These are phyloP conservation scores for Fusarium sp. DNA, from an alignment of 2,329 filamentous ascomycete species.

Conservation along the genomic window DNA sequence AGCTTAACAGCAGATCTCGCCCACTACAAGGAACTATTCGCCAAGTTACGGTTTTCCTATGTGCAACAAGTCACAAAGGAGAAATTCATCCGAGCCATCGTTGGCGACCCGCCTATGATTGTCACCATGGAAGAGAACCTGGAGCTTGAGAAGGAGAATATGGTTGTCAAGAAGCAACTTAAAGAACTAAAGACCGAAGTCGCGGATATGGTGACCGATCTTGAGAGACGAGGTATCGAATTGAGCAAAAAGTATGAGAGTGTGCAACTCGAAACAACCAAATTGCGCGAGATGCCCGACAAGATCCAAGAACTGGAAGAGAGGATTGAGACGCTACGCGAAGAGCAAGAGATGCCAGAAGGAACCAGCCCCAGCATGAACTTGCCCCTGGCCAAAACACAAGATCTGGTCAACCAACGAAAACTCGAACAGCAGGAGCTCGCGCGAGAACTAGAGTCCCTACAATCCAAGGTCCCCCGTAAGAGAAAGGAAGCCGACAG, in stretches of 20 bases:
- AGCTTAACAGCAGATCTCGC: slow-evolving; percentile 84
- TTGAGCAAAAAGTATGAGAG: slow-evolving; percentile 66
- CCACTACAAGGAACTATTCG: slow-evolving; percentile 95
- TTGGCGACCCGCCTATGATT: slow-evolving; percentile 88
- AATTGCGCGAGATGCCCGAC: slow-evolving; percentile 62
- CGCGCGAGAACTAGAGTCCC: slow-evolving; percentile 71
- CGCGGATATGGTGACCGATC: slow-evolving; percentile 74
- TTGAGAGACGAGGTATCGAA: slow-evolving; percentile 73
- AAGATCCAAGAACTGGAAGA: slow-evolving; percentile 62
- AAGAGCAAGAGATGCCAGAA: slow-evolving; percentile 49
- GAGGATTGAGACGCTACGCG: slow-evolving; percentile 59
- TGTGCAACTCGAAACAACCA: slow-evolving; percentile 60
- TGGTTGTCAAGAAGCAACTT: slow-evolving; percentile 78
- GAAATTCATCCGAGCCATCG: slow-evolving; percentile 93
- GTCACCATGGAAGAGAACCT: slow-evolving; percentile 85
- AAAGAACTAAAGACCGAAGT: slow-evolving; percentile 86
- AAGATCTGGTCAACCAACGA: slow-evolving; percentile 62
- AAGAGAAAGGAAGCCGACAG: slow-evolving; percentile 75
- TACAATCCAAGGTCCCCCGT: slow-evolving; percentile 70
- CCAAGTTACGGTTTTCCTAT: slow-evolving; percentile 96
- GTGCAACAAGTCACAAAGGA: slow-evolving; percentile 99
- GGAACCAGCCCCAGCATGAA: slow-evolving; percentile 59
- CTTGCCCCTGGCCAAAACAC: slow-evolving; percentile 68
- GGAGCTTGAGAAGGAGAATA: slow-evolving; percentile 75
- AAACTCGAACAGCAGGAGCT: slow-evolving; percentile 65